A percentile compares a stretch with the other conserved stretches of the same genome.
phyloP scores from a whole-genome alignment of 2,329 filamentous ascomycete species.

The Trichophyton verrucosum region DNA sequence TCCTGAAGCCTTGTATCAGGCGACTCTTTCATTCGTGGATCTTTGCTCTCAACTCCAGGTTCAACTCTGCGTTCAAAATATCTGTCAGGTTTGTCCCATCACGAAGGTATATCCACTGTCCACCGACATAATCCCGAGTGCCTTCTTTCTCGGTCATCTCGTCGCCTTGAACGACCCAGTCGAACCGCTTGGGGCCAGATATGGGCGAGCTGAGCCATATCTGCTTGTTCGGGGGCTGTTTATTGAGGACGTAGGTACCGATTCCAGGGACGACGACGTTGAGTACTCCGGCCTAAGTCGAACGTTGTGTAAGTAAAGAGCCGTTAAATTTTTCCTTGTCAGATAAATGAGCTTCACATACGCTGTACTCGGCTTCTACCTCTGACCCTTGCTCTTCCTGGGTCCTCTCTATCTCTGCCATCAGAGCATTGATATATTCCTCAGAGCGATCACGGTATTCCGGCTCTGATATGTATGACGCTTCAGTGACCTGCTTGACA shows the following conservation, averaged over 20 bases:
- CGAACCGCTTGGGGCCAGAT: conserved; percentile 85
- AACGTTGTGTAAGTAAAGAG: neutral
- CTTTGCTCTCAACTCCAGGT: conserved; percentile 44
- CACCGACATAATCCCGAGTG: conserved; percentile 38
- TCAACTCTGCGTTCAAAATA: conserved; percentile 64
- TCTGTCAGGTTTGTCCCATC: conserved; percentile 66
- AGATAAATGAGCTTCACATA: conserved; percentile 34
- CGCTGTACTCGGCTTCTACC: conserved; percentile 79
- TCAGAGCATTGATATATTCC: conserved; percentile 52
- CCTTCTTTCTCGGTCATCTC: conserved; percentile 68
- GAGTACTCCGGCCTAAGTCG: conserved; percentile 64
- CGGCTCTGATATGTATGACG: conserved; percentile 54
- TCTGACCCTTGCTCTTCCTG: conserved; percentile 58
- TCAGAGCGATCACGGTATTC: conserved; percentile 72
- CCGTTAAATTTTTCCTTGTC: conserved; percentile 8
- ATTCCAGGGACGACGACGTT: conserved; percentile 56
- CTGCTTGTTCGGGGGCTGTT: conserved; percentile 92
- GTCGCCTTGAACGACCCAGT: conserved; percentile 66
- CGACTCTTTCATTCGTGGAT: conserved; percentile 19
- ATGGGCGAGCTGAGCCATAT: conserved; percentile 93
- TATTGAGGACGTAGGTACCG: conserved; percentile 91
- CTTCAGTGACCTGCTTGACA: conserved; percentile 34
- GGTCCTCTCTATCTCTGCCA: conserved; percentile 53
- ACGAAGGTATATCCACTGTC: conserved; percentile 77
- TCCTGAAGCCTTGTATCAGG: neutral